Conservation (phyloP, 805 yeast genomes). For the Metschnikowia orientalis region DNA sequence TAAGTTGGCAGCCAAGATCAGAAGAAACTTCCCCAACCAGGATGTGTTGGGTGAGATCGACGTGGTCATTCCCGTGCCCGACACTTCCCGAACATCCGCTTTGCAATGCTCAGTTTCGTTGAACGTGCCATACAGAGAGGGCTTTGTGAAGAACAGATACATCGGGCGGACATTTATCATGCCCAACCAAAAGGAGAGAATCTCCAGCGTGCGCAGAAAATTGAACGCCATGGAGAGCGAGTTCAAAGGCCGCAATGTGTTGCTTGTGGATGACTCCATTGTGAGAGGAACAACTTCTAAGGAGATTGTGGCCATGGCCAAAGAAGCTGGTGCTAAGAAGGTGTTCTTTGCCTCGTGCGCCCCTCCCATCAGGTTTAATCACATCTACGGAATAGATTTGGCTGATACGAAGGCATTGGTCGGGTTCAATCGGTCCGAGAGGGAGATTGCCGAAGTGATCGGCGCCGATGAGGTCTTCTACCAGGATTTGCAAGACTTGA, state of each 20-base stretch:
- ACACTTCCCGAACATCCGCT: constrained; percentile 95
- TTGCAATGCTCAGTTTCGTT: constrained; percentile 83
- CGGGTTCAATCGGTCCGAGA: constrained; percentile 73
- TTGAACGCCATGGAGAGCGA: constrained; percentile 95
- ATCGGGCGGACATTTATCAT: constrained; percentile 97
- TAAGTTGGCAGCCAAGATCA: constrained; percentile 73
- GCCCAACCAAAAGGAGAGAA: constrained; percentile 95
- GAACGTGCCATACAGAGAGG: constrained; percentile 86
- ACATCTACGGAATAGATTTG: constrained; percentile 94
- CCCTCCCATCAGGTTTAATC: constrained; percentile 95
- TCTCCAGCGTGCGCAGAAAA: constrained; percentile 89
- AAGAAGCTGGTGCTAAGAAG: constrained; percentile 92
- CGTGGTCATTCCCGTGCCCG: constrained; percentile 97
- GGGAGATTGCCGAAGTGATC: constrained; percentile 68
- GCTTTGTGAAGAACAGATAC: constrained; percentile 93
- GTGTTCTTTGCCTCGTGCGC: constrained; percentile 98
- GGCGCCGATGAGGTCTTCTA: constrained; percentile 91
- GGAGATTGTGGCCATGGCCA: constrained; percentile 97
- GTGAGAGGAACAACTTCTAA: constrained; percentile 97
- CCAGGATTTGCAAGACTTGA: constrained; percentile 78
- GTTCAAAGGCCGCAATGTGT: constrained; percentile 76
- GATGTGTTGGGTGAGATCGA: constrained; percentile 63
- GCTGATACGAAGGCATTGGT: constrained; percentile 94
- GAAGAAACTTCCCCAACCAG: constrained; percentile 31
- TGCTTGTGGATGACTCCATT: constrained; percentile 93